These are phyloP conservation scores for Tardiomyces depauwii DNA, from an alignment of 1,139 yeast species.

Conservation along the genomic window DNA sequence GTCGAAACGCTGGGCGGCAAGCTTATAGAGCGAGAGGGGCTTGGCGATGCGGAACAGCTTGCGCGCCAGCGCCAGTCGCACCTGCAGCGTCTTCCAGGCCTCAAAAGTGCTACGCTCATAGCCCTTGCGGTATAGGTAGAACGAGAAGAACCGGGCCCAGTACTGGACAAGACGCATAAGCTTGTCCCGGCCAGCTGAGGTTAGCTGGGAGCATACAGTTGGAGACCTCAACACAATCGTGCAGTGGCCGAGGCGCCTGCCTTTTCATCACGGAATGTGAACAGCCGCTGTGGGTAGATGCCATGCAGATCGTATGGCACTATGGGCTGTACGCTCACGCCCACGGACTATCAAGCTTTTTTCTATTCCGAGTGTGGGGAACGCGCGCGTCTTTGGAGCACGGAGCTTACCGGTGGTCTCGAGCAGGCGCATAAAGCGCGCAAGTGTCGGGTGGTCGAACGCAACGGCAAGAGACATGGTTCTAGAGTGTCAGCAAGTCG, in stretches of 20 bases:
- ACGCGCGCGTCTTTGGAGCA: no score
- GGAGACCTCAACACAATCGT: not conserved
- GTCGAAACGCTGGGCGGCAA: conserved; percentile 57
- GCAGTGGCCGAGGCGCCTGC: no score
- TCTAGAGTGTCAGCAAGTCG: not conserved
- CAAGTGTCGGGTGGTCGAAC: conserved; percentile 53
- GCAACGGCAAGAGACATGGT: not conserved
- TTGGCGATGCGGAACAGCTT: conserved; percentile 80
- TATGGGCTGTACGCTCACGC: no score
- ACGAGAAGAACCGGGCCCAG: conserved; percentile 60
- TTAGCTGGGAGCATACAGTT: not conserved
- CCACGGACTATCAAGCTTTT: no score
- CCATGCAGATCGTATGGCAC: no score
- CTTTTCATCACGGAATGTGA: no score
- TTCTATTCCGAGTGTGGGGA: no score
- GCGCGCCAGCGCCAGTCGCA: conserved; percentile 57
- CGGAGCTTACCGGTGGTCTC: conserved; percentile 52
- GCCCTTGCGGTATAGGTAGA: conserved; percentile 52
- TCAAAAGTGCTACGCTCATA: conserved; percentile 39
- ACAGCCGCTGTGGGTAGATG: no score
- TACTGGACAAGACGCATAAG: conserved; percentile 72
- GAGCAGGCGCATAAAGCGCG: conserved; percentile 50
- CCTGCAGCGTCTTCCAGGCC: conserved; percentile 42
- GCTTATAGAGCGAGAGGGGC: conserved; percentile 64
- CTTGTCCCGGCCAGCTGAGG: conserved; percentile 56